These are phyloP conservation scores for Stylosanthes scabra DNA, from an alignment of 331 rosid species.

Conservation along the genomic window DNA sequence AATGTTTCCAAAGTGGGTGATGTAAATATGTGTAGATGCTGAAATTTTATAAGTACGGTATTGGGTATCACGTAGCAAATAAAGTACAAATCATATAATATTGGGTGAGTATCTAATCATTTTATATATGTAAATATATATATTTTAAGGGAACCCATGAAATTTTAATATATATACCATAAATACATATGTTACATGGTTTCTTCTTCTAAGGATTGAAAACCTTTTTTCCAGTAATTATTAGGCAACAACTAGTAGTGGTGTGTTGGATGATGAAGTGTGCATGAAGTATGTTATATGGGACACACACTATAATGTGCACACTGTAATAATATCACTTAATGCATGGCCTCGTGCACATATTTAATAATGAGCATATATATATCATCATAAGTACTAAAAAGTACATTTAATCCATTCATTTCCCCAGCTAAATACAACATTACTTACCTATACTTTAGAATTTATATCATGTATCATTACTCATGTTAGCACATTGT, in stretches of 20 bases:
- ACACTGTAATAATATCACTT: slow-evolving; percentile 43
- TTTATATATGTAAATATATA: not conserved
- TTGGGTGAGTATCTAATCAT: slow-evolving; percentile 20
- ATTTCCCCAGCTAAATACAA: slow-evolving; percentile 34
- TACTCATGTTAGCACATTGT: slow-evolving; percentile 8
- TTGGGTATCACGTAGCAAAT: not conserved
- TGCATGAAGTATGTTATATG: slow-evolving; percentile 59
- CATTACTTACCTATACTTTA: not conserved
- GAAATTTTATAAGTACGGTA: not conserved
- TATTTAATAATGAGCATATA: slow-evolving; percentile 29
- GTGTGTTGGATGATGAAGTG: slow-evolving; percentile 60
- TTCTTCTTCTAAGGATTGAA: slow-evolving; percentile 46
- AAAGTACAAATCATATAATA: slow-evolving; percentile 4
- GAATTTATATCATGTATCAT: slow-evolving; percentile 25
- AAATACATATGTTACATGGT: slow-evolving; percentile 28
- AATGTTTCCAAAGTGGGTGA: not conserved
- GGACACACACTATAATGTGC: slow-evolving; percentile 49
- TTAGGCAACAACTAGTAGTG: slow-evolving; percentile 51
- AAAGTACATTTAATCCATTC: slow-evolving; percentile 39
- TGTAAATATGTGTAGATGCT: not conserved
- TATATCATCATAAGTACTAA: slow-evolving; percentile 35
- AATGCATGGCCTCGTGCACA: slow-evolving; percentile 58
- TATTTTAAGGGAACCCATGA: slow-evolving; percentile 30
- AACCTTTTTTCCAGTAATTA: slow-evolving; percentile 44
- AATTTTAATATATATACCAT: slow-evolving; percentile 24